Percentiles rank a stretch among this genome's conserved stretches.
phyloP scores from a whole-genome alignment of 78 protist genomes.

The Fonticula alba region DNA sequence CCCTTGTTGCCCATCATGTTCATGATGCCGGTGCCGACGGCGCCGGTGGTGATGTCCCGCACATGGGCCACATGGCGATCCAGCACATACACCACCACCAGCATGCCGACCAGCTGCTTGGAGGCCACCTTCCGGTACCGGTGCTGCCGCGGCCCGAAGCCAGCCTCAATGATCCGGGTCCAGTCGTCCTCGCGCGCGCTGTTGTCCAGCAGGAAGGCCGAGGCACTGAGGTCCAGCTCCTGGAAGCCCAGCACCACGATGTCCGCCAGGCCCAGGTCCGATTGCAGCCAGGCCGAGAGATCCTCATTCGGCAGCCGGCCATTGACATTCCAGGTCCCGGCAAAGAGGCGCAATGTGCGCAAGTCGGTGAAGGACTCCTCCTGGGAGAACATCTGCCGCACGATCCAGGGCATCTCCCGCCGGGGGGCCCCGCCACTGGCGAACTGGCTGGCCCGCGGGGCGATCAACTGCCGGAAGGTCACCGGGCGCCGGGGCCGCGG shows the following conservation, averaged over 20 bases:
- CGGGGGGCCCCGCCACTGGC: too few species aligned
- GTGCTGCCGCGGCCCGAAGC: not conserved
- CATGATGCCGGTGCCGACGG: constrained; percentile 47
- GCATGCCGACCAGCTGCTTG: constrained; percentile 58
- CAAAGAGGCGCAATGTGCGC: too few species aligned
- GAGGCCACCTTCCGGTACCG: not conserved
- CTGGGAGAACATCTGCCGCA: too few species aligned
- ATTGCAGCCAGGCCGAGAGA: constrained; percentile 26
- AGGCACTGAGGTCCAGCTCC: constrained; percentile 48
- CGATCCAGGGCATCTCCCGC: too few species aligned
- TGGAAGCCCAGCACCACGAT: constrained; percentile 26
- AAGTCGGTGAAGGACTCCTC: too few species aligned
- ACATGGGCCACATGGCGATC: constrained; percentile 17
- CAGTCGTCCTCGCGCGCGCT: constrained; percentile 8
- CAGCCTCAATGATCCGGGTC: not conserved
- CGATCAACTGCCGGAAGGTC: too few species aligned
- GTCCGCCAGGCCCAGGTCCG: constrained; percentile 18
- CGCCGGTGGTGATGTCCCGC: constrained; percentile 18
- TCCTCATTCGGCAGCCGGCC: constrained; percentile 32
- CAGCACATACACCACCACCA: constrained; percentile 35
- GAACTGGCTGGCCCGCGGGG: too few species aligned
- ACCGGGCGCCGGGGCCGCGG: too few species aligned
- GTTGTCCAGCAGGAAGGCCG: constrained; percentile 29
- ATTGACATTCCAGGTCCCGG: constrained; percentile 50
- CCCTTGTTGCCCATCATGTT: constrained; percentile 84